Evolutionary conservation across 2,329 filamentous ascomycete genomes (phyloP).

Genomic region (Paramyrothecium roridum): DNA sequence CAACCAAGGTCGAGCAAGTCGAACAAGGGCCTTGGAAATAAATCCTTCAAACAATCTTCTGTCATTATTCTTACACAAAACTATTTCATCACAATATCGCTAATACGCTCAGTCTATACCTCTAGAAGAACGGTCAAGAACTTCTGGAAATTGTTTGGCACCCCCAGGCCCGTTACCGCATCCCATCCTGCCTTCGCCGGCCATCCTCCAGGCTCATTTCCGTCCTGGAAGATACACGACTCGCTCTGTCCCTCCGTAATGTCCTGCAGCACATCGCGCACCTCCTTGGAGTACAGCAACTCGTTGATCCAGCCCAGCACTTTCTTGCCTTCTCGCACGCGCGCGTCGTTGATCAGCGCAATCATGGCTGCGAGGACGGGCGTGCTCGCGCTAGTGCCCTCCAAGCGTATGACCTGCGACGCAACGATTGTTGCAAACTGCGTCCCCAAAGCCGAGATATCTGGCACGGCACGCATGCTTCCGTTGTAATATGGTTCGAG

Average conservation of each 20-base stretch:
- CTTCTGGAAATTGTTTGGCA: slow-evolving; percentile 37
- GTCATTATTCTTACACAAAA: too few relatives aligned
- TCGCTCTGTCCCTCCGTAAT: slow-evolving; percentile 35
- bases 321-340: slow-evolving; percentile 44
- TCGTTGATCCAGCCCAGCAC: slow-evolving; percentile 54
- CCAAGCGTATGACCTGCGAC: slow-evolving; percentile 21
- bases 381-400: slow-evolving; percentile 49
- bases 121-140: slow-evolving; percentile 29
- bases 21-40: too few relatives aligned
- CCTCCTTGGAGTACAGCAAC: slow-evolving; percentile 36
- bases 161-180: slow-evolving; percentile 47
- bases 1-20: too few relatives aligned
- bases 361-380: slow-evolving; percentile 54
- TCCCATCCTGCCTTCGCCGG: slow-evolving; percentile 42
- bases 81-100: too few relatives aligned
- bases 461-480: slow-evolving; percentile 45
- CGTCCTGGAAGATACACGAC: slow-evolving; percentile 34
- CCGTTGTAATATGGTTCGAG: slow-evolving; percentile 43
- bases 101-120: neutral
- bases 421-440: slow-evolving; percentile 43
- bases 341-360: slow-evolving; percentile 50
- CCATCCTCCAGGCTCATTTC: slow-evolving; percentile 36
- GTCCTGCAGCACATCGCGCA: slow-evolving; percentile 36
- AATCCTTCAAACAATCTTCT: too few relatives aligned
- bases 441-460: slow-evolving; percentile 53